A percentile compares a stretch with the other conserved stretches of the same genome.
Evolutionary conservation across 345 rosid species (phyloP).

Genomic region (Brassica incana): DNA sequence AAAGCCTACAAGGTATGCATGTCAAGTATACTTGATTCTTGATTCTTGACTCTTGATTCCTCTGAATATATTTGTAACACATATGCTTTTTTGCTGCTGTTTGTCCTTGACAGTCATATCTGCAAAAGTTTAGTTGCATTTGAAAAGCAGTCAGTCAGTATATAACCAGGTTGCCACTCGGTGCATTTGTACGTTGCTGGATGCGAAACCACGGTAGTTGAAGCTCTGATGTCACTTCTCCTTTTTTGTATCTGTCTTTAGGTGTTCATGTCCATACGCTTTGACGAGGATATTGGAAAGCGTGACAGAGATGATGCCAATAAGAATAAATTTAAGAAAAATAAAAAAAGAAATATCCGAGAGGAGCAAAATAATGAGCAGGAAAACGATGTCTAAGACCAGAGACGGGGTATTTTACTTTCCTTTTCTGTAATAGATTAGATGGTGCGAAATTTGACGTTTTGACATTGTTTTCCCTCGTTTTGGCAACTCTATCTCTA

Average conservation of each 20-base stretch:
- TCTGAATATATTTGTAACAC: slow-evolving; percentile 5
- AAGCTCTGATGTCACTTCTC: no score
- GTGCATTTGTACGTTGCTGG: slow-evolving; percentile 77
- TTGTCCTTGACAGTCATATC: slow-evolving; percentile 58
- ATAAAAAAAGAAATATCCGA: slow-evolving; percentile 52
- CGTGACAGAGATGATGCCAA: slow-evolving; percentile 39
- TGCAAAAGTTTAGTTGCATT: slow-evolving; percentile 61
- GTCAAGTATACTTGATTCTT: not conserved
- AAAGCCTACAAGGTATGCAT: slow-evolving; percentile 74
- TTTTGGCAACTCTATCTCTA: not conserved
- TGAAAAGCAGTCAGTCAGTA: slow-evolving; percentile 48
- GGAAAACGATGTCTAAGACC: slow-evolving; percentile 58
- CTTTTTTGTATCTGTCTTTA: no score
- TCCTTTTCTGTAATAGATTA: slow-evolving; percentile 1
- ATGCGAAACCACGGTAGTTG: slow-evolving; percentile 52
- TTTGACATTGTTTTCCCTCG: not conserved
- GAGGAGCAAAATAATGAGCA: slow-evolving; percentile 55
- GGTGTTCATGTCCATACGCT: slow-evolving; percentile 85
- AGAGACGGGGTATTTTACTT: slow-evolving; percentile 68
- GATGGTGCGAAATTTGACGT: not conserved
- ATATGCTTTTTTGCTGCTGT: slow-evolving; percentile 8
- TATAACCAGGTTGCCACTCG: slow-evolving; percentile 70
- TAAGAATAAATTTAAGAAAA: slow-evolving; percentile 53
- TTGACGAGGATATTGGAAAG: slow-evolving; percentile 75
- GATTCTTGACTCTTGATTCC: not conserved